Percentiles rank a stretch among this genome's conserved stretches.
Evolutionary conservation across 208 protist genomes (phyloP).

Genomic region (Leishmania aethiopica): DNA sequence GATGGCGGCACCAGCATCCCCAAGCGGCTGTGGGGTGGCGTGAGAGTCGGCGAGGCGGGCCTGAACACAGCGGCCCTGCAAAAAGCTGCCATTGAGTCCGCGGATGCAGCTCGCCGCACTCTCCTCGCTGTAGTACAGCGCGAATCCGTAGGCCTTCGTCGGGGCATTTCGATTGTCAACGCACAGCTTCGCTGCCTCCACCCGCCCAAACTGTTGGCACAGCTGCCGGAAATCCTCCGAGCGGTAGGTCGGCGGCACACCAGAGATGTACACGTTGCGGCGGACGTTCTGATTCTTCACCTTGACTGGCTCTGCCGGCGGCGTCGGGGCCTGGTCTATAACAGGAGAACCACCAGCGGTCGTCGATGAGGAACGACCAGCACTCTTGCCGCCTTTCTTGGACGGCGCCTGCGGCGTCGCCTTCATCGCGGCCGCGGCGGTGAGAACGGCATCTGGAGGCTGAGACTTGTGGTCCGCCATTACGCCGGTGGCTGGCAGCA

Average conservation of each 20-base stretch:
- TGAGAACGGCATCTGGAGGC: not conserved
- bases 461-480: not conserved
- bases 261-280: slow-evolving; percentile 83
- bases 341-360: not conserved
- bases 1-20: slow-evolving; percentile 22
- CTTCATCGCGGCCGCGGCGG: not conserved
- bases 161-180: slow-evolving; percentile 53
- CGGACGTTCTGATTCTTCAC: slow-evolving; percentile 35
- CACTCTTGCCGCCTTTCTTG: not conserved
- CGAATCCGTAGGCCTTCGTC: slow-evolving; percentile 75
- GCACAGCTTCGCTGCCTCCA: slow-evolving; percentile 73
- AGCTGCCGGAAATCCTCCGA: slow-evolving; percentile 63
- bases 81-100: slow-evolving; percentile 45
- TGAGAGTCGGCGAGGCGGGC: slow-evolving; percentile 60
- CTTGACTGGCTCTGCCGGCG: slow-evolving; percentile 2
- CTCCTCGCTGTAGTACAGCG: slow-evolving; percentile 64
- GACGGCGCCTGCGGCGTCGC: not conserved
- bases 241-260: slow-evolving; percentile 47
- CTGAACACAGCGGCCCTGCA: slow-evolving; percentile 52
- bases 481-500: not conserved
- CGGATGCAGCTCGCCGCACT: slow-evolving; percentile 57
- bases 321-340: not conserved
- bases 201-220: slow-evolving; percentile 60
- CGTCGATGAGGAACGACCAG: not conserved
- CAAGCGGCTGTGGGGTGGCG: slow-evolving; percentile 57